Evolutionary conservation across 306 rosid species (phyloP), one percentile per base, ranked within the genome.

Genomic region (Sicyos baderoa): DNA sequence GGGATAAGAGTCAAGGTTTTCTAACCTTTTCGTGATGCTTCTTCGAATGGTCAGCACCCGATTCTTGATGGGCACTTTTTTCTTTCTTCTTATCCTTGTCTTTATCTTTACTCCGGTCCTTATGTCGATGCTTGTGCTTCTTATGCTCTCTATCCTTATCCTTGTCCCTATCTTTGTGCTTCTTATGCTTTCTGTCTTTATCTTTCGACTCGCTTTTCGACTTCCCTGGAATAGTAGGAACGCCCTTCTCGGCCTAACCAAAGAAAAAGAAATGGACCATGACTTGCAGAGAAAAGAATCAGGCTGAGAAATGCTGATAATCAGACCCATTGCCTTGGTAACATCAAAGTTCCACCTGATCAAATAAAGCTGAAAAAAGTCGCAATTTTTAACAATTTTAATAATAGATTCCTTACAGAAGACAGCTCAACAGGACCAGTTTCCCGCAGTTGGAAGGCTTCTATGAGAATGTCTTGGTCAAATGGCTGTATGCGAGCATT

Each of bases 51-150:
- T 93, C 97, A 74, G 86, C 94, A 56, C 78, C 82, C 49, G 94
- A 84, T 72, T 89, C 97, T 73, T 87, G 97, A 84, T 82, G 95
- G 21, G 81, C 87, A 13, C 88, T 82, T 90, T 85, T 90, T 47
- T 90, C 97, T 82, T 88, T 93, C 88, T 88, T 88, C 77, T 85
- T 93, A 9, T 92, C 96, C 91, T 87, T 89, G 79, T 93, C 98
- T 76, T 86, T 89, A 77, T 89, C 96, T 79, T 87, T 88, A 85
- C 90, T 88, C 63, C 91, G 77, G 74, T 94, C 96, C 74, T 85
- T 94, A 75, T 79, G 96, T 29, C 83, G 91, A 77, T 83, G 99
- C 74, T 83, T 94, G 81, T 74, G 88, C 91, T 84, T 94, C 88
- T 90, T 94, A 76, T 88, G 99, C 85, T 94, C 97, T 81, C 79